Conservation (phyloP, 2,329 filamentous ascomycete genomes). For the Periglandula ipomoeae region DNA sequence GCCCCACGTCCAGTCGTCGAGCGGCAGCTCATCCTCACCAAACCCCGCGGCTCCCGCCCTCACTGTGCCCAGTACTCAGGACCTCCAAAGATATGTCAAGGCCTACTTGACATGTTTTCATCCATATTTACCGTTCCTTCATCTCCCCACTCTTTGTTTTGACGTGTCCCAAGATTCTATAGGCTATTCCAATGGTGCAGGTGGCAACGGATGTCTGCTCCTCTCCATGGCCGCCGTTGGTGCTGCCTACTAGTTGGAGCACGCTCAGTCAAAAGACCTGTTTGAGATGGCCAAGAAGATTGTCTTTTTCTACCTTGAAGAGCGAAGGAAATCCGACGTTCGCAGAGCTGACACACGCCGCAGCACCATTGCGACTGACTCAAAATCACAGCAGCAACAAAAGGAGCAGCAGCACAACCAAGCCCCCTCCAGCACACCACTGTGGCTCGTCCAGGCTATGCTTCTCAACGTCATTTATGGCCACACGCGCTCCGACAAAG, state of each 20-base stretch:
- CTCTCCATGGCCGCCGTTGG: conserved; percentile 74
- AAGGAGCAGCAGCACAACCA: conserved; percentile 45
- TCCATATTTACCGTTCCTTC: conserved; percentile 88
- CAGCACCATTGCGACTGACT: conserved; percentile 37
- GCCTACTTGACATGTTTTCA: conserved; percentile 91
- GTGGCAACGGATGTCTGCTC: conserved; percentile 77
- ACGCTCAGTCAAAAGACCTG: conserved; percentile 67
- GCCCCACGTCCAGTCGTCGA: conserved; percentile 35
- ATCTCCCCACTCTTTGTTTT: conserved; percentile 86
- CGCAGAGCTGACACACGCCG: conserved; percentile 51
- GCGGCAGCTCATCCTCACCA: conserved; percentile 38
- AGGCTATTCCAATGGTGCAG: conserved; percentile 50
- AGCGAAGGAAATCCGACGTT: conserved; percentile 78
- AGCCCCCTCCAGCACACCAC: conserved; percentile 56
- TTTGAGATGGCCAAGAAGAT: conserved; percentile 94
- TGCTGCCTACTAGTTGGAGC: conserved; percentile 80
- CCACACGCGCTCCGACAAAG: conserved; percentile 88
- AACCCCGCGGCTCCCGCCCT: conserved; percentile 33
- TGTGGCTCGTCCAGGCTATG: conserved; percentile 97
- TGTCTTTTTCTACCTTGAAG: conserved; percentile 88
- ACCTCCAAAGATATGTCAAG: conserved; percentile 83
- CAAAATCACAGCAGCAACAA: conserved; percentile 42
- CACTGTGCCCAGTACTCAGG: conserved; percentile 67
- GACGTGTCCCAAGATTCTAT: conserved; percentile 64
- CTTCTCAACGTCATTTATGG: conserved; percentile 92